These are phyloP conservation scores for Davidsoniella neocaledoniae DNA, from an alignment of 2,329 filamentous ascomycete genomes.

Conservation along the genomic window DNA sequence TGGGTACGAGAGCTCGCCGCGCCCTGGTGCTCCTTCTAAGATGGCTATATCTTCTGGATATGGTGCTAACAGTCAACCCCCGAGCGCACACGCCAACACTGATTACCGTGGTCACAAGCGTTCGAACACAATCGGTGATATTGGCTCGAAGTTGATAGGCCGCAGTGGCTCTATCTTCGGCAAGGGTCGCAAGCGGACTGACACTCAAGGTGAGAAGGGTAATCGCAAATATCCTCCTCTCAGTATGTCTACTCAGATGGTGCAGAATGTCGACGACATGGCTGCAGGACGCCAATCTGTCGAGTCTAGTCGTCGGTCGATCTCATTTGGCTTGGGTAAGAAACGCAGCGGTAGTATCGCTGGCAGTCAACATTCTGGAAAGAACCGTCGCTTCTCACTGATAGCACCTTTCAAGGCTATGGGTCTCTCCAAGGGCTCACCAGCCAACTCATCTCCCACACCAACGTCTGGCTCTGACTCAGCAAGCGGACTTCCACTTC, in stretches of 20 bases:
- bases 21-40: slow-evolving; percentile 40
- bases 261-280: slow-evolving; percentile 26
- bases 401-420: slow-evolving; percentile 45
- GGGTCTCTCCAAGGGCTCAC: slow-evolving; percentile 32
- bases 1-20: slow-evolving; percentile 53
- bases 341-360: slow-evolving; percentile 52
- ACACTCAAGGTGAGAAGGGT: slow-evolving; percentile 20
- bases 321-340: slow-evolving; percentile 51
- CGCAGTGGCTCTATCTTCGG: slow-evolving; percentile 67
- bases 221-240: slow-evolving; percentile 71
- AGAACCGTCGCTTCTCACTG: slow-evolving; percentile 52
- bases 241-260: slow-evolving; percentile 54
- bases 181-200: slow-evolving; percentile 33
- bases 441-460: slow-evolving; percentile 25
- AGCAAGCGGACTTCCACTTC: slow-evolving; percentile 35
- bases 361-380: slow-evolving; percentile 42
- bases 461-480: slow-evolving; percentile 31
- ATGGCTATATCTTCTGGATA: slow-evolving; percentile 43
- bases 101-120: slow-evolving; percentile 44
- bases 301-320: slow-evolving; percentile 55
- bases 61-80: slow-evolving; percentile 34
- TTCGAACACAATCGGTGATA: slow-evolving; percentile 61
- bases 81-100: slow-evolving; percentile 14
- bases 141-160: slow-evolving; percentile 72
- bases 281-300: slow-evolving; percentile 43